Conservation (phyloP, 768 basidiomycete species). For the Russula brevipes region DNA sequence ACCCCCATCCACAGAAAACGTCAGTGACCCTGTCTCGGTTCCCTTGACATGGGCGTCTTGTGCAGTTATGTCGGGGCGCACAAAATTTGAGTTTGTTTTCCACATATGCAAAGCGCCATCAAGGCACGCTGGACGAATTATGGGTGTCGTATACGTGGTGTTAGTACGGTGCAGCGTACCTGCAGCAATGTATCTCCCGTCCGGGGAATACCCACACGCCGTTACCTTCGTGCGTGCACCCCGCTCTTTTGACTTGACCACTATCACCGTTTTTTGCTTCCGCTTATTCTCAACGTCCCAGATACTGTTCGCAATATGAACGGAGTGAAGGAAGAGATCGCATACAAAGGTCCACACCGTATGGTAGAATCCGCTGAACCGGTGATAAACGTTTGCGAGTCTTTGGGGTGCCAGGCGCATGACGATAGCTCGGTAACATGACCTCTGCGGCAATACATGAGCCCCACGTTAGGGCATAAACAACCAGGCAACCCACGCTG, state of each 20-base stretch:
- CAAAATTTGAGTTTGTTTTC: slow-evolving; percentile 89
- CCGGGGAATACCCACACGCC: slow-evolving; percentile 78
- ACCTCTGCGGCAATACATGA: slow-evolving; percentile 49
- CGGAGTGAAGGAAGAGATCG: background rate
- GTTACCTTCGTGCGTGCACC: slow-evolving; percentile 92
- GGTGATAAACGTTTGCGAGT: slow-evolving; percentile 80
- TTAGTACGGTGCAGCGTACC: slow-evolving; percentile 45
- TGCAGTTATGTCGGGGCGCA: slow-evolving; percentile 78
- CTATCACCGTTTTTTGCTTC: slow-evolving; percentile 94
- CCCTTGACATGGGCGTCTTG: slow-evolving; percentile 86
- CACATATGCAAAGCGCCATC: slow-evolving; percentile 94
- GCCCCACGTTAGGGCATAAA: background rate
- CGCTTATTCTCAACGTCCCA: slow-evolving; percentile 92
- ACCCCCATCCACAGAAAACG: slow-evolving; percentile 83
- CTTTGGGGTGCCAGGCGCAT: slow-evolving; percentile 92
- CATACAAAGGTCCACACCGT: slow-evolving; percentile 45
- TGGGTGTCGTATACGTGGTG: background rate
- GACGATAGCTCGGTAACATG: slow-evolving; percentile 89
- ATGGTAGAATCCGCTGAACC: slow-evolving; percentile 95
- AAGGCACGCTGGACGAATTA: slow-evolving; percentile 57
- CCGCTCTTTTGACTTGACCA: slow-evolving; percentile 93
- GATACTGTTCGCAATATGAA: slow-evolving; percentile 49
- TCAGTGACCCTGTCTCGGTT: slow-evolving; percentile 80
- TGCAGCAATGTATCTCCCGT: slow-evolving; percentile 86
- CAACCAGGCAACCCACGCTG: slow-evolving; percentile 56